Percentiles rank a stretch among this genome's conserved stretches.
These are phyloP conservation scores for Ettlia oleoabundans DNA, from an alignment of 139 green algal genomes.

Conservation along the genomic window DNA sequence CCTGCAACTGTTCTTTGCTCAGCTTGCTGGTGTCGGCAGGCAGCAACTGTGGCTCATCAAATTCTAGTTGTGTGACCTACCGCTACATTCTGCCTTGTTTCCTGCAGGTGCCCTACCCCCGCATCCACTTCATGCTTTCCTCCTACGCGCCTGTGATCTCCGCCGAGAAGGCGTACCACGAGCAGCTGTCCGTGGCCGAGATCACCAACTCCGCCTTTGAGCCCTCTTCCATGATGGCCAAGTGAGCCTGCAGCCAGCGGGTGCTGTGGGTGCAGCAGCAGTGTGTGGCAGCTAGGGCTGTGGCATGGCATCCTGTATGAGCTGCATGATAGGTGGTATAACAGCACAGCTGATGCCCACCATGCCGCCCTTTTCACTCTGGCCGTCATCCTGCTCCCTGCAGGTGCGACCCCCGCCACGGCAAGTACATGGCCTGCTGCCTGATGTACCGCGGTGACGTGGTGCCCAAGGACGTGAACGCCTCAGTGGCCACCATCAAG, in stretches of 20 bases:
- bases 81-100: background rate
- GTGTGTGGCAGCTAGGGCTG: too few relatives aligned
- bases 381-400: background rate
- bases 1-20: too few relatives aligned
- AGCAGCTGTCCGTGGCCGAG: slow-evolving; percentile 98
- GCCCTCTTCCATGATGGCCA: slow-evolving; percentile 97
- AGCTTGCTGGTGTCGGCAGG: too few relatives aligned
- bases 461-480: slow-evolving; percentile 99
- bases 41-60: too few relatives aligned
- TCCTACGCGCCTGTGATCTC: slow-evolving; percentile 98
- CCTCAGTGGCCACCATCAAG: slow-evolving; percentile 97
- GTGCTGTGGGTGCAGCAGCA: too few relatives aligned
- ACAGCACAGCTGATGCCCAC: background rate
- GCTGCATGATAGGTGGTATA: too few relatives aligned
- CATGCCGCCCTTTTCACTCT: background rate
- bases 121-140: slow-evolving; percentile 99
- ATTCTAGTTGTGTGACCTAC: too few relatives aligned
- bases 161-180: slow-evolving; percentile 99
- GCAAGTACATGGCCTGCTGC: slow-evolving; percentile 99
- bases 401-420: slow-evolving; percentile 89
- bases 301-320: too few relatives aligned
- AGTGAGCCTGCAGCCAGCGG: slow-evolving; percentile 88
- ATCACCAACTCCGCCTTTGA: slow-evolving; percentile 98
- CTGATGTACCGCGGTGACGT: slow-evolving; percentile 99
- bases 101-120: slow-evolving; percentile 88